Base-by-base conservation (phyloP, 306 rosid genomes). In the Rubus parviflorus region DNA sequence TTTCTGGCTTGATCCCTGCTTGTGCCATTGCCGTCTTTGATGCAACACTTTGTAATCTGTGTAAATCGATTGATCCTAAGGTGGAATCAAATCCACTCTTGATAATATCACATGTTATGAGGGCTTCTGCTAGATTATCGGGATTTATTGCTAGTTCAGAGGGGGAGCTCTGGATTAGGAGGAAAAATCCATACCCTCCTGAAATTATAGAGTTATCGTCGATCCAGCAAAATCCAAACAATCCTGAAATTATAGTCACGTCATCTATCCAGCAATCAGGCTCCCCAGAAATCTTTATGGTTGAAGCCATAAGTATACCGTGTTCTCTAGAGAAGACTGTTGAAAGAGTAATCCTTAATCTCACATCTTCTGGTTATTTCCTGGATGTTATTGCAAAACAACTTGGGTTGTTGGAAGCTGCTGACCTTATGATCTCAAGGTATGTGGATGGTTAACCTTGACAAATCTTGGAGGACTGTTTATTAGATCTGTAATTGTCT, bases 351-450 rank as follows among this genome's bases (percentile, higher is more conserved):
- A 81, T 81, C 77, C 91, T 92, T 48, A 73, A 81, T 79, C 83
- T 92, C 81, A 77, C 95, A 74, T 75, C 83, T 41, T 75, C 84
- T 76, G 90, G 85, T 48, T 92, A 95, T 83, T 95, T 87, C 87
- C 87, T 95, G 72, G 97, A 95, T 82, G 75, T 83, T 81, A 77
- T 95, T 86, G 93, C 97, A 74, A 82, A 87, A 43, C 87, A 89
- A 78, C 93, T 95, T 85, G 96, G 91, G 81, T 82, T 95, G 70
- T 76, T 72, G 73, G 88, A 92, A 73, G 90, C 93, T 20, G 58
- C 88, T 67, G 76, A 79, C 74, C 68, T 95, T 86, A 75, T 92
- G 80, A 81, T 92, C 79, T 88, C 99, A 53, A 90, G 99, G 99
- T 95, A 77, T 74, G 87, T 72, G 70, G 20, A 73, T 72, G 63